Evolutionary conservation across 257 asterid genomes (phyloP), one percentile per base, ranked within the genome.

Genomic region (Nicotiana undulata): DNA sequence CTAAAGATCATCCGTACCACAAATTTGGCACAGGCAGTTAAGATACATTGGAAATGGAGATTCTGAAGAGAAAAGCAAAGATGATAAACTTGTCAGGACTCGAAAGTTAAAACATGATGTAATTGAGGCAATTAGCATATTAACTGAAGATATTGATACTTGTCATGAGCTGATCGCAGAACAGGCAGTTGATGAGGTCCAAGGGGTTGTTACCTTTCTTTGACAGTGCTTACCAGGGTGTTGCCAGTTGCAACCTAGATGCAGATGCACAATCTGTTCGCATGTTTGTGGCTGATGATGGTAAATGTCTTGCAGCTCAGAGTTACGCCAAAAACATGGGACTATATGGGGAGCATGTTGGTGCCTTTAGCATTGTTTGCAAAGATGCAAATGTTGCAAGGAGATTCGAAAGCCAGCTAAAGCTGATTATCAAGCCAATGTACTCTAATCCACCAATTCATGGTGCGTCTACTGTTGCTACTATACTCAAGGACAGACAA

Each of bases 131-230:
- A 97, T 96, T 83, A 96, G 90, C 81, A 98, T 94, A 72, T 88
- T 96, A 76, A 94, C 94, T 86, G 97, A 88, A 87, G 99, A 96
- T 84, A 92, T 96, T 72, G 85, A 96, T 63, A 91, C 96, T 80
- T 94, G 97, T 89, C 98, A 96, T 61, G 99, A 96, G 75, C 96
- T 87, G 86, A 94, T 96, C 79, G 96, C 99, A 61, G 97, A 91
- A 85, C 81, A 90, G n/a, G n/a, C n/a, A n/a, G n/a, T n/a, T n/a
- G n/a, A n/a, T n/a, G n/a, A n/a, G n/a, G n/a, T n/a, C n/a, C n/a
- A n/a, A n/a, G n/a, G n/a, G n/a, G n/a, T n/a, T n/a, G n/a, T n/a
- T n/a, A n/a, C n/a, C n/a, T n/a, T n/a, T n/a, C n/a, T n/a, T n/a
- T n/a, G n/a, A n/a, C n/a, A n/a, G n/a, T n/a, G n/a, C n/a, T n/a